A percentile compares a stretch with the other conserved stretches of the same genome.
Conservation (phyloP, 208 protist species). For the Crithidia acanthocephali region DNA sequence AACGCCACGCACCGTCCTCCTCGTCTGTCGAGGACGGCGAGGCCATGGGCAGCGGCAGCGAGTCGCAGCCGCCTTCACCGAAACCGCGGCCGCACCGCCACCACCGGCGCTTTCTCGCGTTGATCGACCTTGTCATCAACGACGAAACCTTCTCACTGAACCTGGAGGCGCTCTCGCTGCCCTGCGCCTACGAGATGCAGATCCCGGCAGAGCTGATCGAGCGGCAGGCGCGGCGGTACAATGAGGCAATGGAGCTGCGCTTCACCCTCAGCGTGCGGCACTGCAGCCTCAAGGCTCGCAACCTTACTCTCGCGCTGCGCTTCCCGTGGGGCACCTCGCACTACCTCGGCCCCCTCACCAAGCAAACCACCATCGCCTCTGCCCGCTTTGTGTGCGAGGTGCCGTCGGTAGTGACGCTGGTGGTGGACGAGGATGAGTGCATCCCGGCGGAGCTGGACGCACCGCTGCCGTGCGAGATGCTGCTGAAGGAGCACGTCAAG, state of each 20-base stretch:
- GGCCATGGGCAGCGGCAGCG: neutral
- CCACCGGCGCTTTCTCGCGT: slow-evolving; percentile 10
- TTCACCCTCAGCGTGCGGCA: slow-evolving; percentile 24
- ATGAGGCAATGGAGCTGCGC: slow-evolving; percentile 24
- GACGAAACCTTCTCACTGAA: slow-evolving; percentile 4
- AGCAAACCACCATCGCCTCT: slow-evolving; percentile 31
- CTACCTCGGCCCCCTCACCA: slow-evolving; percentile 43
- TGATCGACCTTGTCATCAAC: slow-evolving; percentile 30
- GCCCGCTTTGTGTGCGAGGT: slow-evolving; percentile 47
- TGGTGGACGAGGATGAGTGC: slow-evolving; percentile 45
- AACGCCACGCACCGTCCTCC: neutral
- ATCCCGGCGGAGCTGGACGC: slow-evolving; percentile 21
- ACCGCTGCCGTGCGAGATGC: slow-evolving; percentile 59
- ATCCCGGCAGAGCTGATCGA: neutral
- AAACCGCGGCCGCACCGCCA: neutral
- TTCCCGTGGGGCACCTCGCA: slow-evolving; percentile 43
- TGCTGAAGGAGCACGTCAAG: slow-evolving; percentile 72
- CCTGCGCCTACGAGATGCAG: slow-evolving; percentile 28
- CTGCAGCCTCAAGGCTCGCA: slow-evolving; percentile 19
- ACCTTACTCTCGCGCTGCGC: slow-evolving; percentile 23
- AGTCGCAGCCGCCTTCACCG: neutral
- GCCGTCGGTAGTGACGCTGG: slow-evolving; percentile 35
- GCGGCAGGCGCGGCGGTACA: slow-evolving; percentile 24
- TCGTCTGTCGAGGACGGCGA: neutral
- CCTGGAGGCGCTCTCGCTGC: slow-evolving; percentile 22